Evolutionary conservation across 768 basidiomycete genomes (phyloP).

Genomic region (Rickenella mellea): DNA sequence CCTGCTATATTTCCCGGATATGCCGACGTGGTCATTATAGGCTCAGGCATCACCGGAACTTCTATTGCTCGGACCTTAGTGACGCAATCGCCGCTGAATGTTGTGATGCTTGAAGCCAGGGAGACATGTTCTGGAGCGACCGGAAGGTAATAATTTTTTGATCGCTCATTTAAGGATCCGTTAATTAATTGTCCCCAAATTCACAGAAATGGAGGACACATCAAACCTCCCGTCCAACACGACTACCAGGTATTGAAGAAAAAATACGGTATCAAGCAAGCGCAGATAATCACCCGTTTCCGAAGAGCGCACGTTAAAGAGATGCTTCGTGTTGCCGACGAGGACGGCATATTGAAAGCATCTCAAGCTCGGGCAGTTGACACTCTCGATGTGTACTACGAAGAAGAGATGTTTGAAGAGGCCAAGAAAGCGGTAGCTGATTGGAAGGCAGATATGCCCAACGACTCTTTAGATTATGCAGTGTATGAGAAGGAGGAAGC

Average conservation of each 20-base stretch:
- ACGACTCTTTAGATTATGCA: conserved; percentile 25
- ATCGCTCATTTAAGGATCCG: neutral
- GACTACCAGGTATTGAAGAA: conserved; percentile 43
- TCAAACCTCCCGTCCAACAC: conserved; percentile 48
- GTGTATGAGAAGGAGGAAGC: conserved; percentile 24
- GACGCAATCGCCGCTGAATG: conserved; percentile 22
- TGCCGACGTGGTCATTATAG: conserved; percentile 65
- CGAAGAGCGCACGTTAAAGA: conserved; percentile 47
- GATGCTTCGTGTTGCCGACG: conserved; percentile 38
- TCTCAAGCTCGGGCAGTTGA: conserved; percentile 53
- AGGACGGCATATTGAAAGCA: conserved; percentile 39
- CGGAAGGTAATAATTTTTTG: conserved; percentile 37
- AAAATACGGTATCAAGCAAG: conserved; percentile 33
- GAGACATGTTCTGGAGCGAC: conserved; percentile 70
- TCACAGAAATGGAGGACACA: conserved; percentile 61
- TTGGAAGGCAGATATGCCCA: conserved; percentile 43
- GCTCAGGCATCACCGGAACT: conserved; percentile 70
- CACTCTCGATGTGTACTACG: conserved; percentile 46
- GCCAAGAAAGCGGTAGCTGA: conserved; percentile 32
- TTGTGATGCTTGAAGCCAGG: conserved; percentile 78
- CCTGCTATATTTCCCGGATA: conserved; percentile 27
- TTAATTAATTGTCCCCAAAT: neutral
- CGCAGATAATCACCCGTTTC: conserved; percentile 49
- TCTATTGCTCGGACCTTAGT: conserved; percentile 49
- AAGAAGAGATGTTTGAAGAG: conserved; percentile 28